Evolutionary conservation across 2,329 filamentous ascomycete species (phyloP), one percentile per base, ranked within the genome.

Genomic region (Dactylonectria estremocensis): DNA sequence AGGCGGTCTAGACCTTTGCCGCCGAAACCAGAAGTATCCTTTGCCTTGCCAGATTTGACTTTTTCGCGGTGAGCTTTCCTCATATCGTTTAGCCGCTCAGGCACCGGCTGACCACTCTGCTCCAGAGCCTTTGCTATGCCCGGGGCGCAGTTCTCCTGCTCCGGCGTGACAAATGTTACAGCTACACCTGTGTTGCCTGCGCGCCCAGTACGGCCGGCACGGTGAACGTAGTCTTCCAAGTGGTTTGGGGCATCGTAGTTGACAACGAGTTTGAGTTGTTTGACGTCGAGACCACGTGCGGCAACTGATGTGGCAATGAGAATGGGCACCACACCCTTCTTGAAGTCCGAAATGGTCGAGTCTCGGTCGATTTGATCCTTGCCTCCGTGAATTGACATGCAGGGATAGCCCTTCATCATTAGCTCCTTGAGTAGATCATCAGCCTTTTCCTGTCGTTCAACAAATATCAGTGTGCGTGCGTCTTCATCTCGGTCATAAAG

Each of bases 211-310:
- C 96, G 93, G 54, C 96, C 96, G 62, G 93, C 94, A 70, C 96
- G 92, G 80, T 98, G 96, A 46, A 98, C 95, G 77, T 98, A 98
- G 78, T 98, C 96, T 82, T 99, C 96, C 69, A 97, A 82, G 82
- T 98, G 95, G 76, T 97, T 97, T 1, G 95, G 95, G 1, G 92
- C 93, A 77, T 98, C 95, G 78, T 94, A 98, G 82, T 98, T 98
- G 82, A 99, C 91, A 61, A 99, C 96, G 35, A 98, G 88, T 80
- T 97, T 98, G 37, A 99, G 87, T 79, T 97, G 94, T 82, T 98
- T 97, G 50, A 99, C 95, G 79, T 99, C 96, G 46, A 99, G 86
- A 68, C 96, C 96, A 80, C 96, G 93, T 57, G 96, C 96, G 45
- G 96, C 96, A 66, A 99, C 94, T 11, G 95, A 98, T 0, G 96